phyloP scores from a whole-genome alignment of 1,139 yeast species.

The Kodamaea plutei region DNA sequence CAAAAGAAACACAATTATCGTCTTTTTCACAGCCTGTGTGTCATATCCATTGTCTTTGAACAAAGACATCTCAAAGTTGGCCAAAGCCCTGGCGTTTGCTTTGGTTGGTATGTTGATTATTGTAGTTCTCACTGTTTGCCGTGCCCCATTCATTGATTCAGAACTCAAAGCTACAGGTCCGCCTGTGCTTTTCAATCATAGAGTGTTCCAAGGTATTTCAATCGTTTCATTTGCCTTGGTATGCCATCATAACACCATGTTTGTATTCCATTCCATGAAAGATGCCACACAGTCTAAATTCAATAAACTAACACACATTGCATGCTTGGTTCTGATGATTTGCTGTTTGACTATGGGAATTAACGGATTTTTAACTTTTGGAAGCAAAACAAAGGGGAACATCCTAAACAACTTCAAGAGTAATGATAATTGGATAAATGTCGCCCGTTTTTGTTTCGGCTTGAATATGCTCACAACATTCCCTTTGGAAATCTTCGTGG shows the following conservation, averaged over 20 bases:
- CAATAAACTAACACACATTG: conserved; percentile 73
- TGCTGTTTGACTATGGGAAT: conserved; percentile 79
- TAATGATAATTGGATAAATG: conserved; percentile 66
- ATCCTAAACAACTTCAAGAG: conserved; percentile 80
- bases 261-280: conserved; percentile 78
- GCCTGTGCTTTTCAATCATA: conserved; percentile 55
- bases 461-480: conserved; percentile 91
- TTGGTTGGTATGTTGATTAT: conserved; percentile 78
- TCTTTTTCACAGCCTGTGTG: conserved; percentile 63
- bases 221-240: conserved; percentile 93
- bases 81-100: conserved; percentile 86
- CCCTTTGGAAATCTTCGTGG: conserved; percentile 86
- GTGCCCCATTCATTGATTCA: conserved; percentile 63
- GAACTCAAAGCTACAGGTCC: conserved; percentile 44
- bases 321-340: conserved; percentile 75
- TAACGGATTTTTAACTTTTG: conserved; percentile 74
- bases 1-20: conserved; percentile 62
- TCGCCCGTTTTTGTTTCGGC: conserved; percentile 90
- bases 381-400: conserved; percentile 78
- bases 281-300: conserved; percentile 75
- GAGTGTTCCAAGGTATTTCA: conserved; percentile 82
- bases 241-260: conserved; percentile 90
- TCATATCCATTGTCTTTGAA: conserved; percentile 83
- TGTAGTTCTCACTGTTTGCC: conserved; percentile 63
- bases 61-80: conserved; percentile 77